A percentile compares a stretch with the other conserved stretches of the same genome.
These are phyloP conservation scores for Alternaria conjuncta DNA, from an alignment of 2,329 filamentous ascomycete species.

Conservation along the genomic window DNA sequence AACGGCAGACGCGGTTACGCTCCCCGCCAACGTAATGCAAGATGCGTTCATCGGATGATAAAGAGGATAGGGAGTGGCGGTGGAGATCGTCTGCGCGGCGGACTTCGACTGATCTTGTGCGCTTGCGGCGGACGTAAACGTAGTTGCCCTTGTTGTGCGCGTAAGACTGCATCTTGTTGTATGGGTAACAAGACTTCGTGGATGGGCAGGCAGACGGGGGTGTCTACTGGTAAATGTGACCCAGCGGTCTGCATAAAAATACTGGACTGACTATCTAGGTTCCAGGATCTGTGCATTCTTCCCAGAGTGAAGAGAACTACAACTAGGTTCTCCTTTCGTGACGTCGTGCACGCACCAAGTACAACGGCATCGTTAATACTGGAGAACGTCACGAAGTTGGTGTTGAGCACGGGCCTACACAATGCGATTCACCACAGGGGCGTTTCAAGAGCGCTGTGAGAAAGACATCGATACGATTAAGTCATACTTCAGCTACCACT, in stretches of 20 bases:
- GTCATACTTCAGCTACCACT: neutral
- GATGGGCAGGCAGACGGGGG: neutral
- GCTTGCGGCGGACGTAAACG: constrained; percentile 12
- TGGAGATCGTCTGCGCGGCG: constrained; percentile 3
- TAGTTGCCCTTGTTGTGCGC: neutral
- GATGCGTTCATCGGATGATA: neutral
- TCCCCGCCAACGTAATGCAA: constrained; percentile 10
- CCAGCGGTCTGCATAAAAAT: neutral
- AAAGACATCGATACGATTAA: neutral
- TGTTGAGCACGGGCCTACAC: neutral
- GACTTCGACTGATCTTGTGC: constrained; percentile 9
- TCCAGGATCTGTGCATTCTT: neutral
- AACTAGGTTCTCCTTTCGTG: neutral
- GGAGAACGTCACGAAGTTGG: neutral
- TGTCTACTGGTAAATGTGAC: neutral
- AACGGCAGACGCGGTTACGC: constrained; percentile 8
- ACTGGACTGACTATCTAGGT: neutral
- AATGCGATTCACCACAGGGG: neutral
- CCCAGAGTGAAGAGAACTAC: neutral
- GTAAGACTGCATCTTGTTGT: neutral
- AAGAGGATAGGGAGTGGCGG: neutral
- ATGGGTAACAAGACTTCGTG: neutral
- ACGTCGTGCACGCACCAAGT: neutral
- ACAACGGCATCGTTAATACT: neutral
- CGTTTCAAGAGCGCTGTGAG: neutral